Base-by-base conservation (phyloP, 2,329 filamentous ascomycete genomes). In the Aspergillus sp. region DNA sequence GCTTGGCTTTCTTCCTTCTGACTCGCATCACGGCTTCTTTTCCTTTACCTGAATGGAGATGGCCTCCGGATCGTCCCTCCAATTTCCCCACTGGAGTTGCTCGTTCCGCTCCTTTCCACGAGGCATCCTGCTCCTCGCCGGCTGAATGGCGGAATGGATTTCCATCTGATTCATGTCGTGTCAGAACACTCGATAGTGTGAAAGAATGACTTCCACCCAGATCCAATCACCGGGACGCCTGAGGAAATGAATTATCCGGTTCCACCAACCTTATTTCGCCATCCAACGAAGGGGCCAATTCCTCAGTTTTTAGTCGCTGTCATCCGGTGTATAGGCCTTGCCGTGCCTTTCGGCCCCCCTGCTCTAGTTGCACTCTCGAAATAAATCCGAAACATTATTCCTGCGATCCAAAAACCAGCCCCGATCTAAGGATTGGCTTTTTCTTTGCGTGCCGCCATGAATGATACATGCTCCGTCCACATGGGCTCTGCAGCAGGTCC, bases 401-500 rank as follows among this genome's bases (percentile, higher is more conserved):
- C 12, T 20, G 45, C 9, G 2, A 24, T 47, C 20, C 20, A 47
- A 20, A 24, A 47, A 47, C 45, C 24, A 20, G 45, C 45, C 45
- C 45, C 45, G 45, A 24, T 24, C 20, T 24, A 47, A 20, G 45
- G 45, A 47, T 47, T 47, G 45, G 45, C 45, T 47, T 18, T 20
- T 29, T 24, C 22, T 42, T 24, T 14, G 45, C 45, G 20, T 18
- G 18, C 45, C 45, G 45, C 22, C 45, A 47, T 47, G 45, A 22
- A 12, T 42, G 36, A n/a, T 42, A n/a, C 45, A 20, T 51, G 12
- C 49, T 10, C 31, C 26, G 45, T 51, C 51, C 31, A 47, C 51
- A 46, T 57, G 51, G 22, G 22, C 49, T 22, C 45, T 55, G 45
- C 12, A 42, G 49, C 7, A 31, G 55, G 65, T 67, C 67, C 58